Evolutionary conservation across 176 grass and related monocot genomes (phyloP).

Genomic region (Secale cereale): DNA sequence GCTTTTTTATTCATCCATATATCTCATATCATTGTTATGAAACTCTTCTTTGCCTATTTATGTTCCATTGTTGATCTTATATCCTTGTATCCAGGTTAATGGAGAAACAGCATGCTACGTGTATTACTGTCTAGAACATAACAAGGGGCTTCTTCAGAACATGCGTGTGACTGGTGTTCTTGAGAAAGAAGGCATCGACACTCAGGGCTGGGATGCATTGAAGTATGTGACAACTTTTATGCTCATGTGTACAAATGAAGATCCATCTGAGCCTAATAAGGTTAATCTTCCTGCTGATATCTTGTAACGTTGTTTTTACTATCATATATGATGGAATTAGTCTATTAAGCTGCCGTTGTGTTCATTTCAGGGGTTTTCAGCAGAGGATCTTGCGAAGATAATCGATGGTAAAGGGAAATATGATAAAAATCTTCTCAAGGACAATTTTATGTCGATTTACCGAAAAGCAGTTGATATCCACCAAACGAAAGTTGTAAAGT

Average conservation of each 20-base stretch:
- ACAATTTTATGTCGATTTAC: background rate
- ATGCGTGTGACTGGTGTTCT: background rate
- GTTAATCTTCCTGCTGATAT: background rate
- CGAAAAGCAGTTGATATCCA: background rate
- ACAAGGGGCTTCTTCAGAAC: background rate
- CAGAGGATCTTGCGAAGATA: background rate
- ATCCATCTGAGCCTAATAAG: background rate
- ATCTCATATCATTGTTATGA: background rate
- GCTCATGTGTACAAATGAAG: background rate
- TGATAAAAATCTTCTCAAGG: background rate
- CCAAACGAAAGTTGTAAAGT: background rate
- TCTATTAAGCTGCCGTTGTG: background rate
- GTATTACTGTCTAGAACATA: background rate
- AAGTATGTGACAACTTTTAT: background rate
- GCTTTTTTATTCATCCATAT: background rate
- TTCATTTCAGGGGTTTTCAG: background rate
- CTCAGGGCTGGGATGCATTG: background rate
- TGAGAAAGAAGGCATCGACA: conserved; percentile 12
- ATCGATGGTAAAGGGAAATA: background rate
- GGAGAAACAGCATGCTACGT: background rate
- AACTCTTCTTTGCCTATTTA: background rate
- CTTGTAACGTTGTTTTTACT: background rate
- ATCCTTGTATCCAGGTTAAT: background rate
- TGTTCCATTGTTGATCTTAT: background rate
- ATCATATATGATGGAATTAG: background rate